Evolutionary conservation across 1,284 basidiomycete genomes (phyloP), one percentile per base, ranked within the genome.

Genomic region (Meripilus lineatus): DNA sequence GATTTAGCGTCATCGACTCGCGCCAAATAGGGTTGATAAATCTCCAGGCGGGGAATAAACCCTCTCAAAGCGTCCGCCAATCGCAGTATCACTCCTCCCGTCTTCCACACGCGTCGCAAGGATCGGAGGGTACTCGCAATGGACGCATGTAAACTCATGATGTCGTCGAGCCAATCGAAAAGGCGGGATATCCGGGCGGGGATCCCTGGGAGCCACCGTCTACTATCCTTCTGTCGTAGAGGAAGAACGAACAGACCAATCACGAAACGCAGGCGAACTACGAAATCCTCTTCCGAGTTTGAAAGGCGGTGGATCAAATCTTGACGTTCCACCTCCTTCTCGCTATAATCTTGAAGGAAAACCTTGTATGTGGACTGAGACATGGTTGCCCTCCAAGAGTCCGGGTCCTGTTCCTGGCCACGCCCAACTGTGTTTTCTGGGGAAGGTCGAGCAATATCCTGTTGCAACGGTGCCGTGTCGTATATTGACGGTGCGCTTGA

Each of bases 121-220:
- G 74, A 67, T 20, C 74, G 67, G 40, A 90, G 62, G 0, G 74
- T 64, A 1, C 71, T 65, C 4, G 72, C 69, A 20, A 93, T 68
- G 47, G 81, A 74, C 2, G 69, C 64, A 52, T 95, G 92, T 1
- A 92, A 67, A 46, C 84, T 80, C 11, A 84, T 69, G 48, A 95
- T 89, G 51, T 89, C 86, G 54, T 93, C 89, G 38, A 93, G 67
- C 79, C 85, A 88, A 59, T 92, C 89, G 50, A 94, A 81, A 22
- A 93, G 69, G 14, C 79, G 74, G 4, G 81, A 73, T 6, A 90
- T 70, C 24, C 79, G 74, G 0, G 67, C 50, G 0, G 90, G 89
- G 15, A 94, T 74, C 14, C 90, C 91, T 3, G 76, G 66, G 32
- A 94, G 82, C 89, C 91, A 94, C 2, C 69, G 56, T 48, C 71